Evolutionary conservation across 192 early-diverging fungal genomes (phyloP).

Genomic region (Rhizoclosmatium globosum): DNA sequence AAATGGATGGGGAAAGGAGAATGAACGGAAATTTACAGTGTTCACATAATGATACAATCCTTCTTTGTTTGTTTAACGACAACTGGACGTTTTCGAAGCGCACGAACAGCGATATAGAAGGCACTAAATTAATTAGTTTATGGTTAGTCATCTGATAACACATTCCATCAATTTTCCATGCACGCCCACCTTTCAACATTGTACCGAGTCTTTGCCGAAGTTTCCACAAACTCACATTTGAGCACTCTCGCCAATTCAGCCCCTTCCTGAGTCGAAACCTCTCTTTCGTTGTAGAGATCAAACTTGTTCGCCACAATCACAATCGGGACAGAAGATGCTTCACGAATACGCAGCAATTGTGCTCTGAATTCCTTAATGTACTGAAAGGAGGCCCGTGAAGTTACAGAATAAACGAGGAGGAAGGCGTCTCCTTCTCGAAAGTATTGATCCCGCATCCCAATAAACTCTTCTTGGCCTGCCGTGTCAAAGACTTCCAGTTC

Average conservation of each 20-base stretch:
- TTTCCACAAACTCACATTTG: constrained; percentile 87
- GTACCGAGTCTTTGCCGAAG: constrained; percentile 87
- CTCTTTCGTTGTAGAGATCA: constrained; percentile 69
- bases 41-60: too few species aligned
- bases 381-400: constrained; percentile 88
- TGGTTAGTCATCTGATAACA: too few species aligned
- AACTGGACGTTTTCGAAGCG: too few species aligned
- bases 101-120: too few species aligned
- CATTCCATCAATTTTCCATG: too few species aligned
- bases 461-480: constrained; percentile 97
- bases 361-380: constrained; percentile 90
- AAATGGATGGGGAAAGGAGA: too few species aligned
- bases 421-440: constrained; percentile 97
- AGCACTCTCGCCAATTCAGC: constrained; percentile 76
- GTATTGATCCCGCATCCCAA: constrained; percentile 83
- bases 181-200: constrained; percentile 78
- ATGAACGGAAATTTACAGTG: too few species aligned
- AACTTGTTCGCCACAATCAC: constrained; percentile 77
- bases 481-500: constrained; percentile 95
- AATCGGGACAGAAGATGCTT: constrained; percentile 3
- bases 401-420: constrained; percentile 91
- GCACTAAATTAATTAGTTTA: too few species aligned
- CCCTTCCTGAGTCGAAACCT: constrained; percentile 86
- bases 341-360: constrained; percentile 93
- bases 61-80: too few species aligned